Base-by-base conservation (phyloP, 2,329 filamentous ascomycete species). In the Diaporthe citrichinensis region DNA sequence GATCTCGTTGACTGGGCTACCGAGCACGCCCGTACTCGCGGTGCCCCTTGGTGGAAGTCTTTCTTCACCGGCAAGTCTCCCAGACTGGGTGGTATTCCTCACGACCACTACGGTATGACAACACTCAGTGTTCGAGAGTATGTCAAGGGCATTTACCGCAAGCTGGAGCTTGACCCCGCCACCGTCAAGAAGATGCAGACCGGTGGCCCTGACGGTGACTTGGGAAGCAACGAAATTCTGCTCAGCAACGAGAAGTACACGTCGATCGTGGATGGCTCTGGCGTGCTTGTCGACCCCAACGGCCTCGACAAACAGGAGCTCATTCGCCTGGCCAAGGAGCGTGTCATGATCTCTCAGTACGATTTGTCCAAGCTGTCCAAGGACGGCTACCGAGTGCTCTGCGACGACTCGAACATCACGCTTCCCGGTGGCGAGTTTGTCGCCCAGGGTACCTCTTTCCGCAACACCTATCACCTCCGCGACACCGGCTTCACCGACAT, bases 51-150 rank as follows among this genome's bases (percentile, higher is more conserved):
- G 95, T 99, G 97, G 97, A 99, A 99, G 89, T 99, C 97, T 0
- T 99, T 99, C 91, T 99, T 99, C 90, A 99, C 97, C 2, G 97
- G 97, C 82, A 99, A 99, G 90, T 98, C 95, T 80, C 97, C 95
- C 72, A 97, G 94, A 85, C 90, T 99, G 20, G 97, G 97, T 78
- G 97, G 97, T 82, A 99, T 99, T 79, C 97, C 97, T 51, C 97
- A 99, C 85, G 97, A 99, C 84, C 87, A 89, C 55, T 99, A 99
- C 82, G 97, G 97, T 81, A 99, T 99, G 97, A 99, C 97, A 0
- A 98, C 97, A 0, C 87, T 98, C 74, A 98, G 96, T 8, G 96
- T 99, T 68, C 95, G 97, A 61, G 95, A 99, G 85, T 99, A 97
- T 80, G 94, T 99, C 79, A 92, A 95, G 81, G 97, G 97, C 62